Percentiles rank a stretch among this genome's conserved stretches.
Conservation (phyloP, 805 yeast species). For the Candida alai region DNA sequence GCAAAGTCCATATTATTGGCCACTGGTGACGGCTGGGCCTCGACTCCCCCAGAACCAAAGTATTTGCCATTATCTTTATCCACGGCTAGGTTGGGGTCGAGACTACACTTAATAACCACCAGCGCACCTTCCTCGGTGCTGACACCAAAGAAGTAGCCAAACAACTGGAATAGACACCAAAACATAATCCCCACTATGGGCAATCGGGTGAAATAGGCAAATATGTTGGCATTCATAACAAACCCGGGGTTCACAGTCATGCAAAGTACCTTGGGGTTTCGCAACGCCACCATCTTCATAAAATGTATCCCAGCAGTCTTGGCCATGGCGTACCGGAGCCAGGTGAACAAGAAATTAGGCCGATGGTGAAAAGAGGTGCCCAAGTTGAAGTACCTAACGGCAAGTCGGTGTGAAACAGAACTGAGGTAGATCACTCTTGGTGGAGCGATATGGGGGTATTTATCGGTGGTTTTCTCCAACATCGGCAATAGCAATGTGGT, state of each 20-base stretch:
- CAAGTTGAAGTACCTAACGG: constrained; percentile 45
- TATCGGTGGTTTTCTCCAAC: constrained; percentile 38
- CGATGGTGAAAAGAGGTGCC: constrained; percentile 47
- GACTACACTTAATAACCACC: constrained; percentile 60
- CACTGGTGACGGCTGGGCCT: constrained; percentile 51
- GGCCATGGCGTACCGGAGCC: constrained; percentile 75
- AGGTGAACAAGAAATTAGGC: constrained; percentile 70
- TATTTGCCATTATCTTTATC: constrained; percentile 68
- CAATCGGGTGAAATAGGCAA: constrained; percentile 71
- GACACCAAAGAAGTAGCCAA: constrained; percentile 68
- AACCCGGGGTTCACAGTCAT: constrained; percentile 79
- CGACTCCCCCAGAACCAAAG: constrained; percentile 57
- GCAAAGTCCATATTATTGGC: constrained; percentile 58
- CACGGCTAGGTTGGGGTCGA: constrained; percentile 46
- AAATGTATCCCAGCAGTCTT: constrained; percentile 77
- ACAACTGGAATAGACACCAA: constrained; percentile 66
- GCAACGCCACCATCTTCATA: constrained; percentile 57
- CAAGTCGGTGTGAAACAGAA: constrained; percentile 61
- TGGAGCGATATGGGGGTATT: constrained; percentile 22
- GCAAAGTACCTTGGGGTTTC: constrained; percentile 62
- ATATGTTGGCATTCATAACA: constrained; percentile 76
- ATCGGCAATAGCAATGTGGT: constrained; percentile 57
- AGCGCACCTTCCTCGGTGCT: constrained; percentile 67
- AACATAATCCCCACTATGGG: constrained; percentile 75
- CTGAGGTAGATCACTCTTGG: constrained; percentile 63